Evolutionary conservation across 805 yeast species (phyloP).

Genomic region (Ogataea paradorogensis): DNA sequence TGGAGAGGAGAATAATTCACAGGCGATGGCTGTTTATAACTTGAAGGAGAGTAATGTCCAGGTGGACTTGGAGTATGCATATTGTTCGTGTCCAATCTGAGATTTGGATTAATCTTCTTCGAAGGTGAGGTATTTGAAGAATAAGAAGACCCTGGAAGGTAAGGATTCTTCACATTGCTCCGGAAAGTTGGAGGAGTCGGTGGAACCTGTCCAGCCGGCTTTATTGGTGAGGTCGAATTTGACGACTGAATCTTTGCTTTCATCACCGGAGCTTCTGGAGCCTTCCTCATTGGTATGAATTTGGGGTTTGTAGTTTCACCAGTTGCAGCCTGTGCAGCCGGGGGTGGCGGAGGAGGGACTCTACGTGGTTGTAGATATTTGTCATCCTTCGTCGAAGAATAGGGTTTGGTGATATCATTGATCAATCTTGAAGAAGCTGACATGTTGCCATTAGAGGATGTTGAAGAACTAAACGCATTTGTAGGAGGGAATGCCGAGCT

Average conservation of each 20-base stretch:
- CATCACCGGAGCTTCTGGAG: constrained; percentile 38
- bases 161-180: constrained; percentile 8
- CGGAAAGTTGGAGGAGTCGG: constrained; percentile 24
- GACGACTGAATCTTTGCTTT: constrained; percentile 1
- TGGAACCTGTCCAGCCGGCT: constrained; percentile 27
- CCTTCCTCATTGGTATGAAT: constrained; percentile 39
- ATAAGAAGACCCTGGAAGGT: constrained; percentile 1
- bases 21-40: constrained; percentile 9
- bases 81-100: constrained; percentile 17
- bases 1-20: constrained; percentile 2
- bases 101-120: constrained; percentile 17
- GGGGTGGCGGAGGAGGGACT: constrained; percentile 37
- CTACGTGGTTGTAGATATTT: constrained; percentile 33
- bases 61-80: constrained; percentile 8
- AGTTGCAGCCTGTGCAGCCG: constrained; percentile 26
- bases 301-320: constrained; percentile 3
- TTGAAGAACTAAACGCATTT: constrained; percentile 11
- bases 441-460: constrained; percentile 5
- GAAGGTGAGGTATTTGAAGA: constrained; percentile 1
- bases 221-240: constrained; percentile 12
- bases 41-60: constrained; percentile 6
- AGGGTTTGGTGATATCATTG: constrained; percentile 34
- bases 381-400: constrained; percentile 20
- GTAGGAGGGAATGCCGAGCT: constrained; percentile 6
- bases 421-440: constrained; percentile 18